Evolutionary conservation across 164 flowering plant species (phyloP).

Genomic region (Macadamia integrifolia): DNA sequence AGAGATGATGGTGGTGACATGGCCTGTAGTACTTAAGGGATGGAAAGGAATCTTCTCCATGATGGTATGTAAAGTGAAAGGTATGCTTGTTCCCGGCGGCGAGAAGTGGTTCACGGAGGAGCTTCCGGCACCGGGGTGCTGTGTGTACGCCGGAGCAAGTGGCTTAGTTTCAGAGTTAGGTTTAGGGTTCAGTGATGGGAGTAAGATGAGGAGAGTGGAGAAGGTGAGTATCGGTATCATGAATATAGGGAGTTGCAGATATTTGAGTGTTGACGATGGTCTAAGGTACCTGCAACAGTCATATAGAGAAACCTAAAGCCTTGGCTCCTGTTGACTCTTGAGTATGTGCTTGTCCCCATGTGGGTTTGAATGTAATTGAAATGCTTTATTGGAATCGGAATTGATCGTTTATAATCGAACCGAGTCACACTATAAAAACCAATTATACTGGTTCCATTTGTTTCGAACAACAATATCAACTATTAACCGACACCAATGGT

Average conservation of each 20-base stretch:
- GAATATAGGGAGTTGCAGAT: conserved; percentile 45
- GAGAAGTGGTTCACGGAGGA: conserved; percentile 61
- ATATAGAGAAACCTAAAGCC: too few relatives aligned
- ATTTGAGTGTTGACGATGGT: conserved; percentile 45
- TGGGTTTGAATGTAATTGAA: too few relatives aligned
- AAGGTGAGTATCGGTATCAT: conserved; percentile 49
- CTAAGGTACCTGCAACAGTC: conserved; percentile 44
- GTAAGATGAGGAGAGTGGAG: conserved; percentile 25
- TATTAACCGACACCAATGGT: too few relatives aligned
- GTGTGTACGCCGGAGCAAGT: conserved; percentile 21
- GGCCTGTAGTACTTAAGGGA: conserved; percentile 47
- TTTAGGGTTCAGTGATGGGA: conserved; percentile 21
- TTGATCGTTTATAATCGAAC: too few relatives aligned
- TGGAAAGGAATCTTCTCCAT: conserved; percentile 42
- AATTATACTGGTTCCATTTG: too few relatives aligned
- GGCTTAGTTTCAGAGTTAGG: conserved; percentile 51
- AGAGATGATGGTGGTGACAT: conserved; percentile 35
- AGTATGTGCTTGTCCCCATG: too few relatives aligned
- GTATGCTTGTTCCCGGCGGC: conserved; percentile 20
- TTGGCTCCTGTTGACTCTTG: too few relatives aligned
- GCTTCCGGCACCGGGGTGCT: conserved; percentile 50
- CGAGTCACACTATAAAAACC: too few relatives aligned
- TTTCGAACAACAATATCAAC: too few relatives aligned
- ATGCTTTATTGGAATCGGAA: too few relatives aligned
- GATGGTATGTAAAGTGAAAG: conserved; percentile 46